phyloP scores from a whole-genome alignment of 257 asterid genomes.

The Parsonsia alboflavescens region DNA sequence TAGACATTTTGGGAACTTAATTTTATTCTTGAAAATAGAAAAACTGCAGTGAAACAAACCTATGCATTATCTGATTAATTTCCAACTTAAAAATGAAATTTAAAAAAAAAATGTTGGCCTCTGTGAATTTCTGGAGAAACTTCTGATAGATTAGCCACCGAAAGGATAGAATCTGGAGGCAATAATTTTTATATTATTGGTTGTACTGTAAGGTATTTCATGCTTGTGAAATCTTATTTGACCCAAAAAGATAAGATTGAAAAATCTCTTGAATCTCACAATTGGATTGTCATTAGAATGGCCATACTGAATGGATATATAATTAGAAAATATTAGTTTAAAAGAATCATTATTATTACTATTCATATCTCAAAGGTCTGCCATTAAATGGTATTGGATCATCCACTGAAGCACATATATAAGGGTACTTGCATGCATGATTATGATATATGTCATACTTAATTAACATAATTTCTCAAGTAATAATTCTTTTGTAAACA shows the following conservation, averaged over 20 bases:
- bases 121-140: neutral
- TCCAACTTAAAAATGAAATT: neutral
- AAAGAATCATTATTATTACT: neutral
- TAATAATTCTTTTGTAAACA: neutral
- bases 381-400: neutral
- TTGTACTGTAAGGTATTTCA: neutral
- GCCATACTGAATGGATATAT: neutral
- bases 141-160: neutral
- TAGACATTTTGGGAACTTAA: neutral
- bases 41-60: neutral
- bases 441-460: neutral
- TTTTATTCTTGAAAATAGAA: neutral
- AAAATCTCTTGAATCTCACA: neutral
- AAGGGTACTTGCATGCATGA: neutral
- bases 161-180: neutral
- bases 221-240: neutral
- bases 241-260: neutral
- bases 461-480: neutral
- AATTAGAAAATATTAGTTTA: neutral
- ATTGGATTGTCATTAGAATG: neutral
- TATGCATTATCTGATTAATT: no score
- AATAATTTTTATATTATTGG: neutral
- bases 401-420: neutral
- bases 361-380: neutral
- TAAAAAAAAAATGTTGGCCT: neutral